A percentile compares a stretch with the other conserved stretches of the same genome.
Evolutionary conservation across 148 eudicot genomes (phyloP).

Genomic region (Heliamphora exappendiculata): DNA sequence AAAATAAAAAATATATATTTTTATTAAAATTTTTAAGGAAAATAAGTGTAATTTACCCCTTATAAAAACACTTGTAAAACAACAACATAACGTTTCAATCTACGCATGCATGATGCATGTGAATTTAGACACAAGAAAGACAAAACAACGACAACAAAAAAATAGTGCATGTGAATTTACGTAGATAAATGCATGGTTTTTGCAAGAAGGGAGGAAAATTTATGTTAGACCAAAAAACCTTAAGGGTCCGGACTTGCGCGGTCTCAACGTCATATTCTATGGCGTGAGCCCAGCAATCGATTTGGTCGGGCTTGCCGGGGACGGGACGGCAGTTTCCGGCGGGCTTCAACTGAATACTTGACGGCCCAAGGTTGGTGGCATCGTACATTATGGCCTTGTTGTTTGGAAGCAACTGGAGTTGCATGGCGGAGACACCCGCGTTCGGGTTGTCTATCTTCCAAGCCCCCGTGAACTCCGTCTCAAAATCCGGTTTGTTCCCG

Average conservation of each 20-base stretch:
- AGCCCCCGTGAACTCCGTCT: conserved; percentile 28
- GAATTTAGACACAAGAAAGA: no score
- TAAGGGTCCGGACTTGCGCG: conserved; percentile 34
- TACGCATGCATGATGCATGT: no score
- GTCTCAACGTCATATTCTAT: conserved; percentile 47
- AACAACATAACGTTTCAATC: no score
- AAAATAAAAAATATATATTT: no score
- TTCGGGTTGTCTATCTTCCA: conserved; percentile 37
- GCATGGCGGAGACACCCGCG: conserved; percentile 76
- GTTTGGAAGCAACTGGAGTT: conserved; percentile 73
- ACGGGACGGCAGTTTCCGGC: conserved; percentile 23
- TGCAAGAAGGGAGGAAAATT: no score
- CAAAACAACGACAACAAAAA: background rate
- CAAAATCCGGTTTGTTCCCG: conserved; percentile 8
- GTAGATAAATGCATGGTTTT: background rate
- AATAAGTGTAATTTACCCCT: no score
- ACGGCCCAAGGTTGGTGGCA: conserved; percentile 49
- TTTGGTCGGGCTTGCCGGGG: conserved; percentile 1
- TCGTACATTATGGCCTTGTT: conserved; percentile 59
- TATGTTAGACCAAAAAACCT: conserved; percentile 25
- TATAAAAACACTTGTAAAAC: no score
- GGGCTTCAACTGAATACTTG: conserved; percentile 22
- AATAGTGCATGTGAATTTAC: background rate
- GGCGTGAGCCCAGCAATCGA: conserved; percentile 64
- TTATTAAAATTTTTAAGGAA: no score